Evolutionary conservation across 805 yeast genomes (phyloP), one percentile per base, ranked within the genome.

Genomic region (Candida loeiensis): DNA sequence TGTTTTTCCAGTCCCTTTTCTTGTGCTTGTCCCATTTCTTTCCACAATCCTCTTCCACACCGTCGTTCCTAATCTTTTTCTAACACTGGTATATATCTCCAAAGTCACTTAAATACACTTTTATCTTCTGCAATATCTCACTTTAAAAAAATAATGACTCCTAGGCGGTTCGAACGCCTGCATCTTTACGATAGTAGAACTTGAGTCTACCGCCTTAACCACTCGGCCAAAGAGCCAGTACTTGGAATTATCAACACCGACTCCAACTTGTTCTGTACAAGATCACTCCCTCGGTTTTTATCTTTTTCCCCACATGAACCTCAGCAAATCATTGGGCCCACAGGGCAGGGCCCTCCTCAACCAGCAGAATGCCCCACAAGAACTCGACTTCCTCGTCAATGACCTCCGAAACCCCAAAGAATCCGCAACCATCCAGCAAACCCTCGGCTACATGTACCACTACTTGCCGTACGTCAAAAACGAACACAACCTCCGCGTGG

Each of bases 391-490:
- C 41, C 48, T 77, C 22, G 56, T 76, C 8, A 51, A 71, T 42
- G 74, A 74, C 16, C 49, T 77, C 18, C 45, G 73, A 24, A 56
- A 58, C 44, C 79, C 80, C 0, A 52, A 48, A 15, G 46, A 59
- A 1, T 51, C 59, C 6, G 53, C 56, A 44, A 59, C 63, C 24
- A 60, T 51, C 27, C 55, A 51, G 15, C 60, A 58, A 40, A 49
- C 69, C 4, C 47, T 75, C 13, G 74, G 80, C 1, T 73, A 74
- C 50, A 40, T 77, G 16, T 76, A 70, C 38, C 71, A 76, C 49
- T 76, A 76, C 48, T 54, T 74, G 38, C 81, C 82, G 1, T 70
- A 54, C 34, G 58, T 77, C 37, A 75, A 74, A 49, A 64, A 66
- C 37, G 71, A 66, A 45, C 63, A 62, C 41, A 77, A 77, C 51